phyloP scores from a whole-genome alignment of 805 yeast species.

The Candida ponderosae region DNA sequence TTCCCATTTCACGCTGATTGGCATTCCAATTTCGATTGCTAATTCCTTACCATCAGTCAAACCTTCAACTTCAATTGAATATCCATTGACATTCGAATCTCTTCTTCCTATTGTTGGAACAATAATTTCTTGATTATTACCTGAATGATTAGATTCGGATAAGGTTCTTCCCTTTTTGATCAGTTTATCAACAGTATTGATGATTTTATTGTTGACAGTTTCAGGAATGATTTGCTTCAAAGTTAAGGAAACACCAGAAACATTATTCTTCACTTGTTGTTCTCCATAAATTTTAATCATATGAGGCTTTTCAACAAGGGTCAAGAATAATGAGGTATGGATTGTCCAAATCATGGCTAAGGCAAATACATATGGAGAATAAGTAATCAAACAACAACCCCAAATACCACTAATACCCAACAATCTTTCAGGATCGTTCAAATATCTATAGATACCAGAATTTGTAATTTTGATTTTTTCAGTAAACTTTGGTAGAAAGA shows the following conservation, averaged over 20 bases:
- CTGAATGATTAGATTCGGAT: conserved; percentile 14
- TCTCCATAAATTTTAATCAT: conserved; percentile 72
- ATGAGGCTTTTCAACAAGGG: conserved; percentile 70
- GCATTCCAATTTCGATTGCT: conserved; percentile 36
- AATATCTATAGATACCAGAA: conserved; percentile 74
- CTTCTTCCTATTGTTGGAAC: conserved; percentile 4
- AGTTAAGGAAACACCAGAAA: conserved; percentile 31
- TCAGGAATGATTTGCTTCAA: conserved; percentile 28
- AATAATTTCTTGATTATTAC: too few species aligned
- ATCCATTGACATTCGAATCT: conserved; percentile 19
- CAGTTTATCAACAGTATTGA: conserved; percentile 24
- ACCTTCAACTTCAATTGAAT: conserved; percentile 20
- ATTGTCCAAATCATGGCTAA: conserved; percentile 59
- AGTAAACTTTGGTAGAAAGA: conserved; percentile 52
- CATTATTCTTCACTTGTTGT: conserved; percentile 46
- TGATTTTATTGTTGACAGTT: conserved; percentile 30
- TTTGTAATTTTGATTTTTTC: conserved; percentile 49
- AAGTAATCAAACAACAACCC: conserved; percentile 60
- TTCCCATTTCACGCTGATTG: conserved; percentile 47
- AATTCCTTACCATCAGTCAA: conserved; percentile 10
- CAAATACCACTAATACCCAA: conserved; percentile 74
- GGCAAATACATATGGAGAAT: conserved; percentile 38
- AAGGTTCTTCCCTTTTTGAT: conserved; percentile 17
- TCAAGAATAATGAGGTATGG: conserved; percentile 58
- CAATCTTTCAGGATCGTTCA: conserved; percentile 76